Conservation (phyloP, 1,139 yeast genomes). For the Debaryomycetaceae sp. region DNA sequence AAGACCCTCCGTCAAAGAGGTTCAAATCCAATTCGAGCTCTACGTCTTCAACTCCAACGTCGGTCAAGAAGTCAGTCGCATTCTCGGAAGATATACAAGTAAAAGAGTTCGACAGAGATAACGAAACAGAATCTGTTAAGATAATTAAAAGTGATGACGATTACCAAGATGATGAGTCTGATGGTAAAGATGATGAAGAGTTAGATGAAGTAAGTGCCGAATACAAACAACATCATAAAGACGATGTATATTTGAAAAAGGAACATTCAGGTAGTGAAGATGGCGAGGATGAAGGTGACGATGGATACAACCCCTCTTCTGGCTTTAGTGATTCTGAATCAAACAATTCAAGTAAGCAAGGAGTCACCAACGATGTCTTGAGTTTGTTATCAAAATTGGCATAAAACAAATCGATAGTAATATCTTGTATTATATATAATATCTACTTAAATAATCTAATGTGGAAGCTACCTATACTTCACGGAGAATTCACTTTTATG, state of each 20-base stretch:
- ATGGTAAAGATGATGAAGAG: slow-evolving; percentile 12
- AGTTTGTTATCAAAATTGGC: slow-evolving; percentile 35
- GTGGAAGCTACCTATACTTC: neutral
- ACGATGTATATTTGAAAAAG: slow-evolving; percentile 28
- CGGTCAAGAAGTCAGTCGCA: slow-evolving; percentile 37
- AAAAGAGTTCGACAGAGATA: slow-evolving; percentile 41
- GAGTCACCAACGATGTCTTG: slow-evolving; percentile 19
- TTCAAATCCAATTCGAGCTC: slow-evolving; percentile 20
- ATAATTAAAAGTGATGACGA: slow-evolving; percentile 21
- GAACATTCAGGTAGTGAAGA: slow-evolving; percentile 10
- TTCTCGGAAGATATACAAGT: slow-evolving; percentile 45
- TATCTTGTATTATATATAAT: neutral
- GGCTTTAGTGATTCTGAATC: slow-evolving; percentile 4
- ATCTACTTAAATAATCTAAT: neutral
- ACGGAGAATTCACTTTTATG: too few relatives aligned
- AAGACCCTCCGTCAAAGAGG: slow-evolving; percentile 23
- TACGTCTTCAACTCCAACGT: slow-evolving; percentile 24
- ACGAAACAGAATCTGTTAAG: slow-evolving; percentile 17
- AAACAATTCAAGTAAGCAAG: neutral
- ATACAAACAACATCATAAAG: slow-evolving; percentile 26
- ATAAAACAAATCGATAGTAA: slow-evolving; percentile 4
- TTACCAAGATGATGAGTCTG: slow-evolving; percentile 15
- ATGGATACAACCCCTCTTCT: slow-evolving; percentile 12
- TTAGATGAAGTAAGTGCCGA: slow-evolving; percentile 13
- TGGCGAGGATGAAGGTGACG: slow-evolving; percentile 9